Evolutionary conservation across 108 stramenopile genomes (phyloP), one percentile per base, ranked within the genome.

Genomic region (Bacterosira constricta): DNA sequence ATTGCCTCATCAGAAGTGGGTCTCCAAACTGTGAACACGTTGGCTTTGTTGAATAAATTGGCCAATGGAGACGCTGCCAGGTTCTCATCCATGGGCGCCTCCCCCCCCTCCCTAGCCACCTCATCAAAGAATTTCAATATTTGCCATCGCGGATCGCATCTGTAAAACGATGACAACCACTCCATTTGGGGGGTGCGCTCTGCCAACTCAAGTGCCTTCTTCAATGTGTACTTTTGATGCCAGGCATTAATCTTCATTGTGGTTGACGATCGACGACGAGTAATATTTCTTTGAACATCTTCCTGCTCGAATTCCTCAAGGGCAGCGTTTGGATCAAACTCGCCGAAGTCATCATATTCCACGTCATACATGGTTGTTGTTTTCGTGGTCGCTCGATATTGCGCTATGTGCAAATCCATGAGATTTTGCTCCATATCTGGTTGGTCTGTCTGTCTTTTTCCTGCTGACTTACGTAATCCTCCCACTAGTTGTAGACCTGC

Each of bases 1-100:
- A 91, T 88, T 12, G 90, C 83, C 65, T 88, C 87, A 42, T 51
- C 49, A 34, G 73, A 77, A 1, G 86, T 87, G 11, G 90, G 90
- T 45, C 90, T 72, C 90, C 90, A 91, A 44, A 91, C 90, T 11
- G 85, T 85, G 53, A 91, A 86, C 0, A 85, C 81, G 32, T 60
- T 69, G 5, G 86, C 79, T 23, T 58, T 73, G 11, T 54, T 15
- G 63, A 79, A 79, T 27, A 66, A 63, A 8, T 61, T 13, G 0
- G 42, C 39, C 56, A 75, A 37, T n/a, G 74, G 74, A 38, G 57
- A 60, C 30, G 46, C 6, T 10, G 74, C 74, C 23, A 66, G 6
- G 44, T 75, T 45, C 35, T 59, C 77, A 56, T 78, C 71, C 42
- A 83, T 68, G n/a, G 57, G 29, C 13, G 63, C 60, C 20, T 71